phyloP scores from a whole-genome alignment of 176 grass and related monocot species.

The Oropetium thomaeum region DNA sequence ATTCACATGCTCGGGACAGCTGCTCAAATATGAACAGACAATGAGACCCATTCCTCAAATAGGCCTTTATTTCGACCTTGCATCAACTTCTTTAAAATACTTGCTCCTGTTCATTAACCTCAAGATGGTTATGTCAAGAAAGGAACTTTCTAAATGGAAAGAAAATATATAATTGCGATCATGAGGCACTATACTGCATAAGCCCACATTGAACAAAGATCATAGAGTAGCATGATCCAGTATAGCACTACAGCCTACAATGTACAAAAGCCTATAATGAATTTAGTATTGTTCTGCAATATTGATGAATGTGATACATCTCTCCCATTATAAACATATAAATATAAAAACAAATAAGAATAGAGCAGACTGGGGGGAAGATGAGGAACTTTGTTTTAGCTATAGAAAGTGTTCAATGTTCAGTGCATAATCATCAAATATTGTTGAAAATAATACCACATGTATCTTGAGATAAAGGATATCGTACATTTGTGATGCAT shows the following conservation, averaged over 20 bases:
- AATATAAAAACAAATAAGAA: background rate
- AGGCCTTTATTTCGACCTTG: conserved; percentile 41
- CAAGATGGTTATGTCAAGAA: conserved; percentile 30
- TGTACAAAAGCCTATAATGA: background rate
- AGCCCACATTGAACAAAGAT: background rate
- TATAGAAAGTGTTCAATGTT: background rate
- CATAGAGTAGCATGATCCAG: background rate
- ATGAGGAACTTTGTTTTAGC: conserved; percentile 2
- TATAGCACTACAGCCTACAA: background rate
- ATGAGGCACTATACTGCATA: background rate
- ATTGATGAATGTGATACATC: conserved; percentile 13
- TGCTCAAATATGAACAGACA: conserved; percentile 21
- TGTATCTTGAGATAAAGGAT: background rate
- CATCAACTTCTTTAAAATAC: conserved; percentile 59
- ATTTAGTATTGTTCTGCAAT: conserved; percentile 15
- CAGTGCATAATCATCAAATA: conserved; percentile 9
- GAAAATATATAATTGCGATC: background rate
- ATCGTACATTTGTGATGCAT: conserved; percentile 50
- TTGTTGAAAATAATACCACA: conserved; percentile 16
- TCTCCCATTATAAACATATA: conserved; percentile 5
- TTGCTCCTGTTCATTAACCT: conserved; percentile 47
- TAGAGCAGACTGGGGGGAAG: background rate
- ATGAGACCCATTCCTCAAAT: background rate
- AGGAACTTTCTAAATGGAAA: background rate
- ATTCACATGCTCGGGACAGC: background rate